Base-by-base conservation (phyloP, 148 eudicot species). In the Rheum nobile region DNA sequence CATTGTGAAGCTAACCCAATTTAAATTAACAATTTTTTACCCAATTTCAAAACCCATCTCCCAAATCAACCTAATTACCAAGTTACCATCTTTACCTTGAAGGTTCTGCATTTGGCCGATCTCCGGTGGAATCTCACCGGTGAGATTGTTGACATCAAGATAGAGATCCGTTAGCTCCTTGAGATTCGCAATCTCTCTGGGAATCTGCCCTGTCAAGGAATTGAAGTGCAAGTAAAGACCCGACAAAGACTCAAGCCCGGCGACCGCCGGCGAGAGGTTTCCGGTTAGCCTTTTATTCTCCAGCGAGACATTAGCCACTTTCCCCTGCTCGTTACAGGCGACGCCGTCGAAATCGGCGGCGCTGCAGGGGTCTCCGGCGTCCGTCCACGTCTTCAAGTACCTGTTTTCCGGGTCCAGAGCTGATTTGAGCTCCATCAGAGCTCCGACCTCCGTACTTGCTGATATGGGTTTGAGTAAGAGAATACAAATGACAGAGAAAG, bases 141-240 rank as follows among this genome's bases (percentile, higher is more conserved):
- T 75, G 19, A 93, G 80, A 80, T 88, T 84, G 73, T 93, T 93
- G 46, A 84, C 77, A 83, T 91, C 79, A 31, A 93, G 97, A 82
- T 93, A 93, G 26, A 93, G 88, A 77, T 93, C 98, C 80, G 79
- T 77, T 21, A 93, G 74, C 77, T 91, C 85, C 21, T 80, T 76
- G 21, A 93, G 88, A 65, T 83, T 77, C 48, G 83, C 81, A 76
- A 93, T 86, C 77, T 91, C 92, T 21, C 47, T 84, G 0, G 98
- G 98, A 71, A 93, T 82, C 68, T 76, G 83, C 29, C 98, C 98
- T 1, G 75, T 83, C 63, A 93, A 54, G 6, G 84, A 78, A 75
- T 93, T 93, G 75, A 84, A 93, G 80, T 93, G 97, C 91, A 93
- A 80, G 77, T 84, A 93, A 46, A 93, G 77, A 55, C 95, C 98